Evolutionary conservation across 306 rosid genomes (phyloP).

Genomic region (Lagenaria siceraria): DNA sequence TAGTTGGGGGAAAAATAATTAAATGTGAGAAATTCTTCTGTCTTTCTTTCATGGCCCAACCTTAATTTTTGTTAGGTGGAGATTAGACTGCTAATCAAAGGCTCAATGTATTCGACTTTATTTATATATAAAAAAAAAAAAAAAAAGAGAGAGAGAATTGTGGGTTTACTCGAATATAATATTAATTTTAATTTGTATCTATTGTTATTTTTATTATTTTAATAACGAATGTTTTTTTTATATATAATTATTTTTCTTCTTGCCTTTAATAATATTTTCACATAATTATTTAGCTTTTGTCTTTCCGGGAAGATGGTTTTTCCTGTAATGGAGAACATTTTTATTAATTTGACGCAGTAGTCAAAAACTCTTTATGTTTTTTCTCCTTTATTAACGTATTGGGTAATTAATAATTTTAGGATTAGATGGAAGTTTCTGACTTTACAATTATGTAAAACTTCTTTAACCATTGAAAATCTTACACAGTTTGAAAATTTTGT

Average conservation of each 20-base stretch:
- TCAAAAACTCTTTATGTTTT: not conserved
- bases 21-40: not conserved
- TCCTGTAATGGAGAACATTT: not conserved
- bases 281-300: not conserved
- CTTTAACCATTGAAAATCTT: not conserved
- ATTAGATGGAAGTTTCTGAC: not conserved
- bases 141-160: not conserved
- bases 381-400: not conserved
- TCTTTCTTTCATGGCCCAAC: not conserved
- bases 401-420: not conserved
- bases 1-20: not conserved
- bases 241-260: not conserved
- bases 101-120: not conserved
- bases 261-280: not conserved
- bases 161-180: not conserved
- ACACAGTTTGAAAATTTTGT: not conserved
- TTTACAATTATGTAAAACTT: not conserved
- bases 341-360: not conserved
- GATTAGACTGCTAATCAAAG: conserved; percentile 4
- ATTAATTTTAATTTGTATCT: not conserved
- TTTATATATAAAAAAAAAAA: too few relatives aligned
- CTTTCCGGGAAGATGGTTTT: not conserved
- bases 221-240: not conserved
- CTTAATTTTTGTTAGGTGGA: not conserved
- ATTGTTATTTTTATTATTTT: not conserved